Percentiles rank a stretch among this genome's conserved stretches.
These are phyloP conservation scores for Neonectria neomacrospora DNA, from an alignment of 2,329 filamentous ascomycete genomes.

Conservation along the genomic window DNA sequence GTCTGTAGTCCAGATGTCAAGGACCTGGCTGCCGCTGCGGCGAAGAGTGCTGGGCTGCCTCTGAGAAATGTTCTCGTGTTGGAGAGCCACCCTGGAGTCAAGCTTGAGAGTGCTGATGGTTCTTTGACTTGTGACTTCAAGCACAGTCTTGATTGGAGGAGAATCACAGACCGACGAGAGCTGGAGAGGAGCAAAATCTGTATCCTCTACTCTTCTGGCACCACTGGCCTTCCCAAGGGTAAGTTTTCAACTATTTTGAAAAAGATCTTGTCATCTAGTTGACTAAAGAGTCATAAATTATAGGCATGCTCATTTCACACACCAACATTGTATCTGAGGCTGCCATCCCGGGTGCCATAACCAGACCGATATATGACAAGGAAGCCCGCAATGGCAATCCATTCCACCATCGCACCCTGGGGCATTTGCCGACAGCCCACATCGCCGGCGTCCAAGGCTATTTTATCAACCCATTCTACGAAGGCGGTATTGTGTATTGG, in stretches of 20 bases:
- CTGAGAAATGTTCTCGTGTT: slow-evolving; percentile 62
- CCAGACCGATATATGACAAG: slow-evolving; percentile 45
- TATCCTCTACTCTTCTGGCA: slow-evolving; percentile 61
- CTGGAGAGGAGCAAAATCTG: slow-evolving; percentile 56
- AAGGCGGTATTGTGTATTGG: slow-evolving; percentile 66
- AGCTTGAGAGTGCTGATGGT: slow-evolving; percentile 43
- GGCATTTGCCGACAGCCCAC: slow-evolving; percentile 59
- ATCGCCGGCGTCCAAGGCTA: slow-evolving; percentile 59
- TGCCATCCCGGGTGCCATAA: slow-evolving; percentile 45
- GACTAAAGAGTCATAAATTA: not conserved
- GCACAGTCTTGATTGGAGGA: slow-evolving; percentile 61
- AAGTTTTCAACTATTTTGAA: not conserved
- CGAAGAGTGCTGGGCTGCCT: slow-evolving; percentile 57
- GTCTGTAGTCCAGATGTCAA: slow-evolving; percentile 61
- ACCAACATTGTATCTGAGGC: slow-evolving; percentile 55
- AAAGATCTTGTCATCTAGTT: not conserved
- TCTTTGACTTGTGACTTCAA: slow-evolving; percentile 43
- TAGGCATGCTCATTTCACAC: slow-evolving; percentile 57
- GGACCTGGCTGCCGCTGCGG: slow-evolving; percentile 60
- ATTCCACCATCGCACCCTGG: slow-evolving; percentile 51
- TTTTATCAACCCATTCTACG: slow-evolving; percentile 54
- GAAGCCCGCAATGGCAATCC: slow-evolving; percentile 39
- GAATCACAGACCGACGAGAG: slow-evolving; percentile 60
- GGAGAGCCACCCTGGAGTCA: slow-evolving; percentile 49
- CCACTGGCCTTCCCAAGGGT: slow-evolving; percentile 60